phyloP scores from a whole-genome alignment of 345 rosid species.

The Eutrema yunnanense region DNA sequence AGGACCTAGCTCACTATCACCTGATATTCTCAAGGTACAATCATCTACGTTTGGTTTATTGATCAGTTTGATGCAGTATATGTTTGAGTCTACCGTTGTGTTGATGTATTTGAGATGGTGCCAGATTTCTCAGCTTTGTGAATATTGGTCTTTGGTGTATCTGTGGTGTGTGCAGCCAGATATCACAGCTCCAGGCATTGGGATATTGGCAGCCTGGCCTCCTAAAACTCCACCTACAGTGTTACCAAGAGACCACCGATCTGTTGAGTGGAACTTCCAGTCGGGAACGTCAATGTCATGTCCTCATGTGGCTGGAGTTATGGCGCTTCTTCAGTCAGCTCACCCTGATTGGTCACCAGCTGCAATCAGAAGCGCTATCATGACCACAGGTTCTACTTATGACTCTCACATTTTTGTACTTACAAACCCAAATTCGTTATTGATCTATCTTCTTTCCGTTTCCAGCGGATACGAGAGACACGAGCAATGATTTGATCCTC shows the following conservation, averaged over 20 bases:
- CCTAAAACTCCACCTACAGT: slow-evolving; percentile 43
- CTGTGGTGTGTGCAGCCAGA: slow-evolving; percentile 47
- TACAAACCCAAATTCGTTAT: neutral
- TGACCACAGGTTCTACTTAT: slow-evolving; percentile 52
- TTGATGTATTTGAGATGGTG: neutral
- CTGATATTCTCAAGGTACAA: slow-evolving; percentile 63
- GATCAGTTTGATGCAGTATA: neutral
- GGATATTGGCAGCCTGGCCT: slow-evolving; percentile 74
- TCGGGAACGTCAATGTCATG: slow-evolving; percentile 79
- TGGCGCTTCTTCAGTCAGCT: slow-evolving; percentile 55
- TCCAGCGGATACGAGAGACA: slow-evolving; percentile 17
- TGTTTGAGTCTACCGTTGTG: neutral
- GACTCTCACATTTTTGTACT: neutral
- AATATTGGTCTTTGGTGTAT: neutral
- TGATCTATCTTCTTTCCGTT: neutral
- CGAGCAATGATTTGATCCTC: slow-evolving; percentile 7
- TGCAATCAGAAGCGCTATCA: slow-evolving; percentile 62
- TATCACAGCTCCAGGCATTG: slow-evolving; percentile 58
- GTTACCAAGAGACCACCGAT: slow-evolving; percentile 25
- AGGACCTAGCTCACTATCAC: slow-evolving; percentile 63
- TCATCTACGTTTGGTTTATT: neutral
- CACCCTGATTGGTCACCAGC: slow-evolving; percentile 73
- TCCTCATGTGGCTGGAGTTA: slow-evolving; percentile 66
- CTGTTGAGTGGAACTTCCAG: slow-evolving; percentile 50
- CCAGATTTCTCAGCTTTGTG: neutral